Base-by-base conservation (phyloP, 2,329 filamentous ascomycete species). In the Tolypocladium cylindrosporum region DNA sequence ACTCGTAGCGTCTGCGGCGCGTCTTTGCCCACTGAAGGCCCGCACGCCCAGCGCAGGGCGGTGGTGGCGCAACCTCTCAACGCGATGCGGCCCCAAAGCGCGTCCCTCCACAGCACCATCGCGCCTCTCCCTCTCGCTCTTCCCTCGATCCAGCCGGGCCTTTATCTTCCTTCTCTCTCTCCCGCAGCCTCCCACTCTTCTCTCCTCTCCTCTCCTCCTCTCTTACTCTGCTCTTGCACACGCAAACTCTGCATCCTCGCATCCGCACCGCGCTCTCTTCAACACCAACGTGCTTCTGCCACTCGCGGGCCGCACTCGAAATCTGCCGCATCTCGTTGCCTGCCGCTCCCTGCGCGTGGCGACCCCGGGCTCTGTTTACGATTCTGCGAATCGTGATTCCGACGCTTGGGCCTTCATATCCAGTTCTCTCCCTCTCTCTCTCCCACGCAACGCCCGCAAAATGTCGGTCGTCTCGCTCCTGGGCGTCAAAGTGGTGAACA, bases 381-480 rank as follows among this genome's bases (percentile, higher is more conserved):
- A 4, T 21, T 14, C 19, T 19, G 31, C 21, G 31, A 37, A 14
- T 37, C 31, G 31, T n/a, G 19, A 7, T 6, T 37, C 1, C 19
- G 48, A 52, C 48, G 48, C 48, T 37, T 10, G 9, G 24, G 21
- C 24, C 10, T 41, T 10, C 43, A n/a, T 48, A 37, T 40, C 8
- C 55, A 2, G 6, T 16, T 31, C 36, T 7, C n/a, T 41, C 36
- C 11, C n/a, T 41, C 52, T 57, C 58, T 34, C 40, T 54, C 56
- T 55, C 53, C 59, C 56, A 50, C 58, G 37, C 55, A 60, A 57
- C 58, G 57, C 54, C 60, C 58, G 59, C 68, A 69, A 57, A 64
- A 97, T 97, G 94, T 97, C 94, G 71, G 90, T 97, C 71, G 92
- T 99, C 63, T 96, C 92, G 66, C 86, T 99, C 60, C 85, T 99